phyloP scores from a whole-genome alignment of 371 early-diverging fungal species.

The Capniomyces stellatus region DNA sequence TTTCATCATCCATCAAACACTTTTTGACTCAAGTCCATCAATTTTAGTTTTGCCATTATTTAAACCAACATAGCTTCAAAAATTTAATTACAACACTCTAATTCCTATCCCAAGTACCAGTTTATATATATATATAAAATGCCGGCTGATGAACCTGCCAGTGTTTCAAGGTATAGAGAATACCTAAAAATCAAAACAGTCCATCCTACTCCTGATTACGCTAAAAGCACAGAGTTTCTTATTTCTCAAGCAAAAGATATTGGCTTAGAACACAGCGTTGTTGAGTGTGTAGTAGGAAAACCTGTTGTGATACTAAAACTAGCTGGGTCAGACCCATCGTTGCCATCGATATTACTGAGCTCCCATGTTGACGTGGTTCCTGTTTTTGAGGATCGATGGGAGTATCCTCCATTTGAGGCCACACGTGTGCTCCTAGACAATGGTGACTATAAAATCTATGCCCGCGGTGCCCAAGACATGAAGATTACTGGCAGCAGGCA shows the following conservation, averaged over 20 bases:
- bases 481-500: constrained; percentile 45
- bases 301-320: constrained; percentile 50
- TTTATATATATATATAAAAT: no score
- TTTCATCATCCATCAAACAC: no score
- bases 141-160: constrained; percentile 6
- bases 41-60: no score
- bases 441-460: constrained; percentile 42
- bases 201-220: constrained; percentile 64
- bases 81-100: no score
- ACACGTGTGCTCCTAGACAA: constrained; percentile 25
- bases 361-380: constrained; percentile 76
- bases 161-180: constrained; percentile 46
- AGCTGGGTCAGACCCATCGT: constrained; percentile 30
- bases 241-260: constrained; percentile 38
- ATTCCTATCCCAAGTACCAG: no score
- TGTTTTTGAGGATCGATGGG: constrained; percentile 46
- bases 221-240: constrained; percentile 32
- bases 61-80: no score
- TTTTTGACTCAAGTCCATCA: no score
- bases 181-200: constrained; percentile 61
- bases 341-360: constrained; percentile 46
- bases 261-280: constrained; percentile 26
- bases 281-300: constrained; percentile 32
- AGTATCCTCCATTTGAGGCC: constrained; percentile 50
- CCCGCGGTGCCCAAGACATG: constrained; percentile 73